Percentiles rank a stretch among this genome's conserved stretches.
phyloP scores from a whole-genome alignment of 768 basidiomycete species.

The Rhodotorula paludigena region DNA sequence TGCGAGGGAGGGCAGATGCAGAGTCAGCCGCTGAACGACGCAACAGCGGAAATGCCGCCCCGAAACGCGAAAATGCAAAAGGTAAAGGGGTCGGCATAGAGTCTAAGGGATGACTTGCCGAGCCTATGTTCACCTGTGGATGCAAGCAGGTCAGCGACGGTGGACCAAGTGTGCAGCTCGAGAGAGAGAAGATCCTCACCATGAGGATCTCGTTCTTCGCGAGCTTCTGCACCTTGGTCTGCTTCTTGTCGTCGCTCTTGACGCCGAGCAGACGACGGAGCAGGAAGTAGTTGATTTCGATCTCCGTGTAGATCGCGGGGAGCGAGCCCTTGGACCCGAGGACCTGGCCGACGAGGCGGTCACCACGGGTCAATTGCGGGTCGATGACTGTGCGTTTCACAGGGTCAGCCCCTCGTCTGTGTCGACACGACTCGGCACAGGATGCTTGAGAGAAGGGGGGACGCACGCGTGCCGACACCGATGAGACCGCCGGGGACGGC shows the following conservation, averaged over 20 bases:
- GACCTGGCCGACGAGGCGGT: constrained; percentile 93
- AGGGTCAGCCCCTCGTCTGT: no score
- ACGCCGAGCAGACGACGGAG: constrained; percentile 95
- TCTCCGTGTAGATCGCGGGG: constrained; percentile 86
- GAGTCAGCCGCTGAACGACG: no score
- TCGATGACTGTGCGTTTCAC: constrained; percentile 55
- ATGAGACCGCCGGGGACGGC: constrained; percentile 97
- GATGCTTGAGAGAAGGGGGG: constrained; percentile 55
- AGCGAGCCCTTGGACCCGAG: constrained; percentile 89
- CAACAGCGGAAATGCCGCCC: not conserved
- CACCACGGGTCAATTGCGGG: constrained; percentile 92
- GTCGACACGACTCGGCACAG: no score
- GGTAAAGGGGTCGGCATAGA: not conserved
- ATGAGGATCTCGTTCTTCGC: constrained; percentile 84
- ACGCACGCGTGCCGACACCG: constrained; percentile 95
- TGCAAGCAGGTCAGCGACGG: no score
- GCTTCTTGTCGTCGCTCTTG: constrained; percentile 97
- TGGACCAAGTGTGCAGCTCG: no score
- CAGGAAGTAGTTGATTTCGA: constrained; percentile 89
- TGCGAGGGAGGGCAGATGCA: not conserved
- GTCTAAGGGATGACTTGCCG: no score
- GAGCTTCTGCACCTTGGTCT: constrained; percentile 82
- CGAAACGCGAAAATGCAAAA: not conserved
- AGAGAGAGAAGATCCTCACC: constrained; percentile 71
- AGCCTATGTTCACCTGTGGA: no score